phyloP scores from a whole-genome alignment of 176 grass and related monocot genomes.

The Guadua angustifolia region DNA sequence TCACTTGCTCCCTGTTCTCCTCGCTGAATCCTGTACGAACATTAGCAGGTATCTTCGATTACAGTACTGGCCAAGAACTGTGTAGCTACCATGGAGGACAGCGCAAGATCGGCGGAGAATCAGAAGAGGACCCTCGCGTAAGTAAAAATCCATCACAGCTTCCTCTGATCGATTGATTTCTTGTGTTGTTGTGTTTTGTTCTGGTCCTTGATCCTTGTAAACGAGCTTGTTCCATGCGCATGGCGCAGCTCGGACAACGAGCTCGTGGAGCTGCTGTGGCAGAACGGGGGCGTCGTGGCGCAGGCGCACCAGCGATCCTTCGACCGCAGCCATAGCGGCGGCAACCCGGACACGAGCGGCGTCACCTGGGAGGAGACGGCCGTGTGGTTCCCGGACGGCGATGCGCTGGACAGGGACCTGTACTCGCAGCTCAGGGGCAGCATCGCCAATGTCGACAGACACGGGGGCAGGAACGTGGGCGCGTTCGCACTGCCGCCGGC shows the following conservation, averaged over 20 bases:
- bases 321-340: constrained; percentile 3
- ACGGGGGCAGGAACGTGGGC: not conserved
- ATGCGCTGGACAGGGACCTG: constrained; percentile 56
- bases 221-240: not conserved
- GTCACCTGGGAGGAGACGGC: constrained; percentile 48
- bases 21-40: not conserved
- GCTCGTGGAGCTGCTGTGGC: constrained; percentile 84
- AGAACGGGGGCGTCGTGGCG: constrained; percentile 65
- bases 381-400: constrained; percentile 57
- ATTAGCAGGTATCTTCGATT: not conserved
- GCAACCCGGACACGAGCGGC: constrained; percentile 35
- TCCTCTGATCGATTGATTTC: constrained; percentile 21
- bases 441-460: constrained; percentile 43
- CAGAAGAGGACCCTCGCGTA: constrained; percentile 32
- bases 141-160: not conserved
- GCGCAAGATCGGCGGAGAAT: constrained; percentile 4
- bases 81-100: constrained; percentile 37
- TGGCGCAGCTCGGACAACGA: constrained; percentile 61
- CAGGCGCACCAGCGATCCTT: constrained; percentile 29
- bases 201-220: not conserved
- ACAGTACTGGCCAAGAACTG: not conserved
- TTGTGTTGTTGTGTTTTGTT: not conserved
- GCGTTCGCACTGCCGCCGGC: not conserved
- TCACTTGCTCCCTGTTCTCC: not conserved
- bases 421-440: constrained; percentile 73